These are phyloP conservation scores for Exophiala oligosperma DNA, from an alignment of 2,329 filamentous ascomycete species.

Conservation along the genomic window DNA sequence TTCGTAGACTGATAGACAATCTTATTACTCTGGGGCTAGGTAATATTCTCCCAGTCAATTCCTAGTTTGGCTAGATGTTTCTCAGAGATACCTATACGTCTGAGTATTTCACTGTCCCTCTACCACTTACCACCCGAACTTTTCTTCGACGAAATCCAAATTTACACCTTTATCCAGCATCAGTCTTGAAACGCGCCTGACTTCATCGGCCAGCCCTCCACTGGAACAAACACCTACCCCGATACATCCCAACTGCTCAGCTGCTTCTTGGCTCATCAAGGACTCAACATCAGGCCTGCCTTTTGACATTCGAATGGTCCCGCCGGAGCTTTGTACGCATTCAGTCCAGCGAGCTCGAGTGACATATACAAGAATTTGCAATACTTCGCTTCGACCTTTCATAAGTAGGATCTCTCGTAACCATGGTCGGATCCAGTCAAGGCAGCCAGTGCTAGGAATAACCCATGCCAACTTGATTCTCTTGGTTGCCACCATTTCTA, in stretches of 20 bases:
- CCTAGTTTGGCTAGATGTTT: too few relatives aligned
- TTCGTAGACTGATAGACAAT: too few relatives aligned
- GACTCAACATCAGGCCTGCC: constrained; percentile 81
- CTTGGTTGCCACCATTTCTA: constrained; percentile 74
- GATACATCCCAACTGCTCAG: constrained; percentile 83
- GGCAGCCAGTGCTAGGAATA: constrained; percentile 81
- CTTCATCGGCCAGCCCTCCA: constrained; percentile 73
- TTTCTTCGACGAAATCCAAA: constrained; percentile 76
- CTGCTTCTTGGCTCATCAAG: constrained; percentile 76
- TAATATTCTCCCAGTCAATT: too few relatives aligned
- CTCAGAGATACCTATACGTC: too few relatives aligned
- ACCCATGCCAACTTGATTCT: constrained; percentile 87
- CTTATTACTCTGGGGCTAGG: too few relatives aligned
- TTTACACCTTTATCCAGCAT: constrained; percentile 59
- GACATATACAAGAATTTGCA: constrained; percentile 86
- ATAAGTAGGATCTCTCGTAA: constrained; percentile 75
- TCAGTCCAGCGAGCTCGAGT: constrained; percentile 82
- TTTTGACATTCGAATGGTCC: constrained; percentile 87
- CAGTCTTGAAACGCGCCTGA: constrained; percentile 66
- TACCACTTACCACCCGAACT: constrained; percentile 52
- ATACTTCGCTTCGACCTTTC: constrained; percentile 75
- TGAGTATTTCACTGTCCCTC: too few relatives aligned
- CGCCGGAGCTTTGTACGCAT: constrained; percentile 73
- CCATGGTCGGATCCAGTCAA: constrained; percentile 93
- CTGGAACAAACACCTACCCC: constrained; percentile 79